Conservation (phyloP, 2,329 filamentous ascomycete species). For the Aspergillus novofumigatus region DNA sequence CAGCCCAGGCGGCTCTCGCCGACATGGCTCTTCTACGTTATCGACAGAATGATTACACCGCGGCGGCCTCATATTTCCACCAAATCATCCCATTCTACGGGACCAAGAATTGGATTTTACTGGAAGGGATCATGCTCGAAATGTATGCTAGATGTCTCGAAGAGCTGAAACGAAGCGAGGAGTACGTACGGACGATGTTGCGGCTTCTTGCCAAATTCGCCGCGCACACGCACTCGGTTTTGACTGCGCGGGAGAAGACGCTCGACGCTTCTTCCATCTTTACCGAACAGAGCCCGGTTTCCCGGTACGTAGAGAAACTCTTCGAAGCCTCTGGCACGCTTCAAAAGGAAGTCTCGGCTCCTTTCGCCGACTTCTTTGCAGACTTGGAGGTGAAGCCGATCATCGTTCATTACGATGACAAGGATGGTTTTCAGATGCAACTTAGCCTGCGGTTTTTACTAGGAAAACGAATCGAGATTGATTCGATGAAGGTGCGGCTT, state of each 20-base stretch:
- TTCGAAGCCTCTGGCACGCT: conserved; percentile 48
- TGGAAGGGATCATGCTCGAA: conserved; percentile 78
- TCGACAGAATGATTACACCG: conserved; percentile 66
- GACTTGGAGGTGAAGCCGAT: conserved; percentile 63
- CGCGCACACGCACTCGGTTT: conserved; percentile 27
- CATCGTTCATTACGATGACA: conserved; percentile 64
- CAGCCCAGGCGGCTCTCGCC: conserved; percentile 71
- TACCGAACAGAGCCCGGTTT: conserved; percentile 26
- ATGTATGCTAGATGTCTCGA: conserved; percentile 82
- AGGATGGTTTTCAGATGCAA: conserved; percentile 70
- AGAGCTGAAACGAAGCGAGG: conserved; percentile 68
- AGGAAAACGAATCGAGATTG: conserved; percentile 63
- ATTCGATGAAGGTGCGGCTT: conserved; percentile 62
- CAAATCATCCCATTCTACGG: conserved; percentile 75
- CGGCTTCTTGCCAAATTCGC: conserved; percentile 53
- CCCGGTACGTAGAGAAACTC: conserved; percentile 39
- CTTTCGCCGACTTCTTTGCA: conserved; percentile 70
- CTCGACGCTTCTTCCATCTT: conserved; percentile 29
- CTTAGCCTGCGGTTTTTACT: conserved; percentile 69
- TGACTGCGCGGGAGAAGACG: conserved; percentile 28
- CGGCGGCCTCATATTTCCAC: conserved; percentile 73
- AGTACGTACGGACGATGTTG: conserved; percentile 72
- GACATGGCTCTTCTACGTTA: conserved; percentile 85
- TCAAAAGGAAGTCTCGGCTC: conserved; percentile 61
- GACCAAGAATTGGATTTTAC: conserved; percentile 68